Conservation (phyloP, 164 flowering plant species). For the Malania oleifera region DNA sequence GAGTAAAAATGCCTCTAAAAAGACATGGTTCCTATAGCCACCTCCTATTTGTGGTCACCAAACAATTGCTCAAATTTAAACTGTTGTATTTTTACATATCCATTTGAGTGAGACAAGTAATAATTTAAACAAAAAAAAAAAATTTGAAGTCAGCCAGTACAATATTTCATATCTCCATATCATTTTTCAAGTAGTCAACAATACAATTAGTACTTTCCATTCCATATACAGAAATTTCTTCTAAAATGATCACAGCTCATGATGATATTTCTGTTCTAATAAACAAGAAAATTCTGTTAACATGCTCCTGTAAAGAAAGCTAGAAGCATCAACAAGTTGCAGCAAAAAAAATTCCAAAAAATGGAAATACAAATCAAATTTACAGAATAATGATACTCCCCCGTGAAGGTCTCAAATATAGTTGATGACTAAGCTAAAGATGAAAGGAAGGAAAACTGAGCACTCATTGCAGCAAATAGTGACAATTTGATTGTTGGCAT, state of each 20-base stretch:
- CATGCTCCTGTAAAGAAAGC: background rate
- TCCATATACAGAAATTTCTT: background rate
- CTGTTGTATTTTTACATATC: no score
- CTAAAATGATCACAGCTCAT: background rate
- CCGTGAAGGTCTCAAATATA: background rate
- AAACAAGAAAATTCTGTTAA: no score
- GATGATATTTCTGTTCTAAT: background rate
- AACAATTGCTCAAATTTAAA: no score
- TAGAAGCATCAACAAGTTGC: slow-evolving; percentile 1
- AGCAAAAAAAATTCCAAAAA: background rate
- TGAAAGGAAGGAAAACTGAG: background rate
- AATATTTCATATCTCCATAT: background rate
- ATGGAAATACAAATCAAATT: background rate
- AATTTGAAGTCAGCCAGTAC: no score
- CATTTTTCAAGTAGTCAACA: background rate
- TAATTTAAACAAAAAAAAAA: no score
- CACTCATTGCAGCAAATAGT: background rate
- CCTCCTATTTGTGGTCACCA: no score
- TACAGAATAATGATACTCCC: background rate
- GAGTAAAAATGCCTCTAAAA: no score
- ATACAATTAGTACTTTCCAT: background rate
- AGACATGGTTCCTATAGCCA: no score
- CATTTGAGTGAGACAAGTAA: no score
- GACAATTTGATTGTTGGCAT: background rate
- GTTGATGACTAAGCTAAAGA: background rate